Evolutionary conservation across 2,329 filamentous ascomycete species (phyloP).

Genomic region (Colletotrichum australisinense): DNA sequence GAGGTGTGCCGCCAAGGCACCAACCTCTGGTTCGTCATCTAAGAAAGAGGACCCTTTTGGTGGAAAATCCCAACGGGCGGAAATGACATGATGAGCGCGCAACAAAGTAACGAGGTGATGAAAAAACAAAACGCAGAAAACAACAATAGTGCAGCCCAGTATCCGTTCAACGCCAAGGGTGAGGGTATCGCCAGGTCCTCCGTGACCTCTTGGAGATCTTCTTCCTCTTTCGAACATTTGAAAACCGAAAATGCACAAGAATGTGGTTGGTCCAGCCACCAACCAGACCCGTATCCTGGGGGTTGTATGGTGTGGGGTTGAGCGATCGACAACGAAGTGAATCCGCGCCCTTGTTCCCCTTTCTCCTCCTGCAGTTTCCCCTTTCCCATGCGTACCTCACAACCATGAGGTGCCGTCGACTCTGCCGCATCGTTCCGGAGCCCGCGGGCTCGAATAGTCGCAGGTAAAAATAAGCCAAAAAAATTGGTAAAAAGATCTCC

Average conservation of each 20-base stretch:
- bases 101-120: background rate
- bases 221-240: slow-evolving; percentile 22
- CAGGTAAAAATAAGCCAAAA: slow-evolving; percentile 7
- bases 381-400: background rate
- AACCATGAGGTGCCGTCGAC: background rate
- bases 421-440: background rate
- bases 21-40: slow-evolving; percentile 21
- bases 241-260: slow-evolving; percentile 13
- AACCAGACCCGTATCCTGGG: slow-evolving; percentile 8
- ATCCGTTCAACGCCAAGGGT: slow-evolving; percentile 34
- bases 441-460: background rate
- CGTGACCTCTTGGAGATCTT: slow-evolving; percentile 30
- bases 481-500: slow-evolving; percentile 17
- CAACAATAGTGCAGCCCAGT: slow-evolving; percentile 2
- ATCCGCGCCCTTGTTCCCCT: background rate
- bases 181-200: slow-evolving; percentile 37
- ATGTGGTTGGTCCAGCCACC: slow-evolving; percentile 21
- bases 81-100: slow-evolving; percentile 19
- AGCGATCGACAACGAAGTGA: slow-evolving; percentile 23
- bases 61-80: background rate
- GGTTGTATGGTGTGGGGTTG: slow-evolving; percentile 15
- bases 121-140: background rate
- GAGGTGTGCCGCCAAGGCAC: background rate
- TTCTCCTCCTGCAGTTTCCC: background rate
- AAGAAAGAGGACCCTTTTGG: background rate